phyloP scores from a whole-genome alignment of 1,139 yeast genomes.

The Sugiyamaella grinbergsii region DNA sequence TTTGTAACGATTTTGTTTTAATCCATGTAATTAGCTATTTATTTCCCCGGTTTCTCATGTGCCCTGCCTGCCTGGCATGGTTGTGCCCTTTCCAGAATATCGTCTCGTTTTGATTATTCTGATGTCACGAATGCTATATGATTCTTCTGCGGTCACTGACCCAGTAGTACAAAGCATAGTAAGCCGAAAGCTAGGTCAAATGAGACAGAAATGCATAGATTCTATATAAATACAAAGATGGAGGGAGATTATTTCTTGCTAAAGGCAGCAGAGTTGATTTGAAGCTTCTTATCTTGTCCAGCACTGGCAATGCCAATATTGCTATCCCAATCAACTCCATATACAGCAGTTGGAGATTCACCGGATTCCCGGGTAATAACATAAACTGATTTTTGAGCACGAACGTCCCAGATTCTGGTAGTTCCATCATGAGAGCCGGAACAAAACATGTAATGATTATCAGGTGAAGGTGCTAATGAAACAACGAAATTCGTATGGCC shows the following conservation, averaged over 20 bases:
- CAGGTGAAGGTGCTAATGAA: conserved; percentile 60
- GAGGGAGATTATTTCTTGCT: conserved; percentile 8
- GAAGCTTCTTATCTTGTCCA: conserved; percentile 91
- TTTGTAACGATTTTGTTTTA: conserved; percentile 17
- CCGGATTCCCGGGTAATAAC: conserved; percentile 72
- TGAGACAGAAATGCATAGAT: conserved; percentile 10
- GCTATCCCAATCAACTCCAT: conserved; percentile 82
- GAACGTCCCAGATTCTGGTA: conserved; percentile 91
- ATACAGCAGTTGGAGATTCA: conserved; percentile 58
- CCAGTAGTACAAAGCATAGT: no score
- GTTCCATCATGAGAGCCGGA: conserved; percentile 96
- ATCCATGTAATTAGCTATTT: conserved; percentile 12
- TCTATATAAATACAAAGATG: conserved; percentile 12
- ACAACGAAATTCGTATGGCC: conserved; percentile 95
- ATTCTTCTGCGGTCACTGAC: no score
- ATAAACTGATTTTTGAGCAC: conserved; percentile 83
- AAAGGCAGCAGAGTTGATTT: conserved; percentile 55
- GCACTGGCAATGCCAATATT: conserved; percentile 86
- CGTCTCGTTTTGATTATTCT: no score
- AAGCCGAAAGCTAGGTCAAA: no score
- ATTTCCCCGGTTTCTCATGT: background rate
- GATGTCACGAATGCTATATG: no score
- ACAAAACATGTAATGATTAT: conserved; percentile 63
- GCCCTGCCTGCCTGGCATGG: conserved; percentile 6
- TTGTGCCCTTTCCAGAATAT: conserved; percentile 10